Base-by-base conservation (phyloP, 2,329 filamentous ascomycete species). In the Xylaria sp. region DNA sequence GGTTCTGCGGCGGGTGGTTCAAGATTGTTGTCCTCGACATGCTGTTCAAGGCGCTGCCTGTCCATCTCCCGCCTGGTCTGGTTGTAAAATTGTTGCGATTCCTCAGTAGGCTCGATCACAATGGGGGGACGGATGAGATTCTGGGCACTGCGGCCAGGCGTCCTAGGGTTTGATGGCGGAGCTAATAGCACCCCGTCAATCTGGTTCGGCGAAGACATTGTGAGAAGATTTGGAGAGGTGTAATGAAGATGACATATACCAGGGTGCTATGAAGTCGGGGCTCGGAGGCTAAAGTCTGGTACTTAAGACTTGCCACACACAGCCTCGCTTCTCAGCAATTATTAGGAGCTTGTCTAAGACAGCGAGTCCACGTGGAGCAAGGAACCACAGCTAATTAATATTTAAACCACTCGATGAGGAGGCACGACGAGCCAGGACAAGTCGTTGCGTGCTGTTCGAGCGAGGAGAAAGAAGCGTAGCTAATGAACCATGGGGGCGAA, bases 51-150 rank as follows among this genome's bases (percentile, higher is more conserved):
- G 23, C 56, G 56, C 25, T 35, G 38, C 33, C 63, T 69, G 33
- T 71, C 69, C 54, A 66, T 66, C 15, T 71, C 68, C 25, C 64
- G 71, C 11, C 72, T 67, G 12, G 66, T 70, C 33, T 67, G 62
- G 46, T 75, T 74, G 50, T 74, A 75, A 31, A 70, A 68, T 4
- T 21, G 55, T 55, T 75, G 73, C 19, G 62, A 66, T 17, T 74
- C 66, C 2, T 35, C 51, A 2, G 68, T 72, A 7, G 73, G 66
- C 9, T 71, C 69, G 31, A 75, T 69, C 17, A 71, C 51, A 25
- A 71, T 69, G 46, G 28, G 47, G 17, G n/a, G 7, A n/a, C 55
- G 66, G 12, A 40, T 25, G 17, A 19, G 19, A 56, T 52, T 66
- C 21, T 64, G 68, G 17, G 60, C 21, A 35, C 57, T 66, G 55